Evolutionary conservation across 768 basidiomycete species (phyloP), one percentile per base, ranked within the genome.

Genomic region (Lactifluus pinguis): DNA sequence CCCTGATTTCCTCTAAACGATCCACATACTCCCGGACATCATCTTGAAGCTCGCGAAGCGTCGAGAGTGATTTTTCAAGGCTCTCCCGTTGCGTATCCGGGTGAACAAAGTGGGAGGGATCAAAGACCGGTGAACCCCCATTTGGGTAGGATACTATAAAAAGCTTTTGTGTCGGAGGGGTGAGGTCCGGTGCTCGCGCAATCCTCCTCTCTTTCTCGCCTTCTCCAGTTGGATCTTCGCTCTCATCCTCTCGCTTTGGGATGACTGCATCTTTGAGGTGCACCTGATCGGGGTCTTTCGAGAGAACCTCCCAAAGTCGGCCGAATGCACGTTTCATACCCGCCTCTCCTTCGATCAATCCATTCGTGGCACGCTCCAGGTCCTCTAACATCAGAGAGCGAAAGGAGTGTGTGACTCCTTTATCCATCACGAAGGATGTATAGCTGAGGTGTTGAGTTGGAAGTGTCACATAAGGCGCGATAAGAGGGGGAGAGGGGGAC

Each of bases 21-120:
- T 92, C 91, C 6, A 87, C 83, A 68, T 93, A 94, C 71, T 93
- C 92, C 49, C 89, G 77, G 6, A 87, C 87, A 66, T 94, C 92
- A 68, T 93, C 92, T 65, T 89, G 86, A 21, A 94, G 75, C 66
- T 94, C 92, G 54, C 87, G 82, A 55, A 93, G 72, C 2, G 82
- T 79, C 15, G 85, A 81, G 41, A 92, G 66, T 14, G 86, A 83
- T 69, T 89, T 91, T 68, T 92, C 89, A 57, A 93, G 69, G 14
- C 75, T 84, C 50, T 84, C 85, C 60, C 82, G 72, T 65, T 89
- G 87, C 74, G 81, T 79, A 58, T 86, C 83, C 21, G 83, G 82
- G 4, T 80, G 79, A 6, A 81, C 73, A 64, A 86, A 87, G 67
- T 84, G 83, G 1, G 85, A 83, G 9, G 78, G 79, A 62, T 87